Percentiles rank a stretch among this genome's conserved stretches.
These are phyloP conservation scores for Stromatinia cepivora DNA, from an alignment of 2,329 filamentous ascomycete genomes.

Conservation along the genomic window DNA sequence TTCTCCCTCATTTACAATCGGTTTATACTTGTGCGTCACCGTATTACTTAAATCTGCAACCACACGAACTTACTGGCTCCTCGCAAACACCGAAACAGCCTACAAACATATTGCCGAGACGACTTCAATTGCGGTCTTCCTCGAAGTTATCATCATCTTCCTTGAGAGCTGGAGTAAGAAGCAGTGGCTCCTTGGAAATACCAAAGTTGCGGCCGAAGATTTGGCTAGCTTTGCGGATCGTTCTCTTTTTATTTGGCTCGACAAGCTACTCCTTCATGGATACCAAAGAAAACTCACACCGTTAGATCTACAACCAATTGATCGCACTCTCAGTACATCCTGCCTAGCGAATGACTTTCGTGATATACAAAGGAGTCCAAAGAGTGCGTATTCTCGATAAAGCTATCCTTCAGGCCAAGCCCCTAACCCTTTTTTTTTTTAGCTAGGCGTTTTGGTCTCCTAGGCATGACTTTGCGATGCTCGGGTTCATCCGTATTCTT, in stretches of 20 bases:
- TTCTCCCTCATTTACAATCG: constrained; percentile 31
- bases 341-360: constrained; percentile 25
- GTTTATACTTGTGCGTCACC: constrained; percentile 33
- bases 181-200: constrained; percentile 44
- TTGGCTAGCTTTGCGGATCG: constrained; percentile 43
- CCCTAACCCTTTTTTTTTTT: background rate
- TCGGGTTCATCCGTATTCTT: constrained; percentile 4
- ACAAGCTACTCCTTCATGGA: constrained; percentile 12
- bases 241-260: constrained; percentile 40
- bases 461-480: constrained; percentile 24
- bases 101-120: constrained; percentile 34
- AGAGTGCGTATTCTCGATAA: background rate
- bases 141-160: constrained; percentile 36
- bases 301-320: constrained; percentile 42
- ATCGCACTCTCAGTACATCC: constrained; percentile 28
- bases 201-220: constrained; percentile 45
- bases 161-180: constrained; percentile 41
- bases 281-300: background rate
- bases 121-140: constrained; percentile 42
- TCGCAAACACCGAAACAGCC: constrained; percentile 39
- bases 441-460: background rate
- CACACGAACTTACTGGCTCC: constrained; percentile 31
- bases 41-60: constrained; percentile 32
- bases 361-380: background rate
- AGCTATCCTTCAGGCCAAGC: background rate